Conservation (phyloP, 2,329 filamentous ascomycete genomes). For the Cladophialophora yegresii region DNA sequence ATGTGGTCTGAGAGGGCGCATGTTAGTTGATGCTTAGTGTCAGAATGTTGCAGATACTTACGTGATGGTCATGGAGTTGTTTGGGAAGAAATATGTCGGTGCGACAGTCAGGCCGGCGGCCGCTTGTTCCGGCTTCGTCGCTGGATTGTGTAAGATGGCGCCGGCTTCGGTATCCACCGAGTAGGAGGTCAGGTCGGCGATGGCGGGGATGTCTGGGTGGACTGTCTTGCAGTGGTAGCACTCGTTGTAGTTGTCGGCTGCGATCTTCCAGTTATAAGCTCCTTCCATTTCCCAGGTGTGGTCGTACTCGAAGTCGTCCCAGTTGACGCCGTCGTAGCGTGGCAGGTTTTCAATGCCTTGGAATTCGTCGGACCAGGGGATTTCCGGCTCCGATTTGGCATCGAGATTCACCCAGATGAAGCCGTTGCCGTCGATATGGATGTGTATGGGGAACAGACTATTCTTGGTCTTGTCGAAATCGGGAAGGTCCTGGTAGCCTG, state of each 20-base stretch:
- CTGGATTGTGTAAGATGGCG: slow-evolving; percentile 54
- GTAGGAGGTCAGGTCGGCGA: slow-evolving; percentile 58
- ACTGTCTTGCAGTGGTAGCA: slow-evolving; percentile 58
- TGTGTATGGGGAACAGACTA: slow-evolving; percentile 49
- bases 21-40: not conserved
- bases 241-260: slow-evolving; percentile 66
- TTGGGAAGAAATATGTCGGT: slow-evolving; percentile 44
- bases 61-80: slow-evolving; percentile 41
- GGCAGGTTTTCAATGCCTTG: slow-evolving; percentile 51
- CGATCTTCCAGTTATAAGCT: slow-evolving; percentile 62
- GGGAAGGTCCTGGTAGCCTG: slow-evolving; percentile 57
- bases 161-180: slow-evolving; percentile 56
- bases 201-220: slow-evolving; percentile 57
- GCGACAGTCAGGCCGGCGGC: slow-evolving; percentile 31
- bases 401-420: slow-evolving; percentile 35
- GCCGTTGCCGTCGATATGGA: slow-evolving; percentile 30
- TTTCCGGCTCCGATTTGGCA: slow-evolving; percentile 39
- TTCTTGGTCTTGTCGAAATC: slow-evolving; percentile 62
- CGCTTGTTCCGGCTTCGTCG: slow-evolving; percentile 36
- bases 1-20: slow-evolving; percentile 49
- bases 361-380: slow-evolving; percentile 58
- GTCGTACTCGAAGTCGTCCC: slow-evolving; percentile 59
- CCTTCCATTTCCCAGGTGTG: slow-evolving; percentile 61
- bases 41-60: slow-evolving; percentile 30
- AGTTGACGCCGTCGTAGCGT: slow-evolving; percentile 52